These are phyloP conservation scores for Boletus rex-veris DNA, from an alignment of 768 basidiomycete species.

Conservation along the genomic window DNA sequence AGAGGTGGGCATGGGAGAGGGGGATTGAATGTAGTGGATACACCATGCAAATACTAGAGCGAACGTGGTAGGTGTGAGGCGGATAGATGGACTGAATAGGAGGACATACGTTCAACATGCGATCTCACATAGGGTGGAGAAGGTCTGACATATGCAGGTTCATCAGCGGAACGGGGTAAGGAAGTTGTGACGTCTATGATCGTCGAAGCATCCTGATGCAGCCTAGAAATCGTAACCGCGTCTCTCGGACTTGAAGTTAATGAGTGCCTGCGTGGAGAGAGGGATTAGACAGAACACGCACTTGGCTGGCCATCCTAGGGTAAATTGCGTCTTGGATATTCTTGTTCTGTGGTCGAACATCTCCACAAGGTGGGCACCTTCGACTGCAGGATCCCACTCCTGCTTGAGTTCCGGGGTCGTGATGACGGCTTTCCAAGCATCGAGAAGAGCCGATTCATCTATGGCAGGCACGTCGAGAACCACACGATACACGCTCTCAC, in stretches of 20 bases:
- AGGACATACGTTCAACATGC: slow-evolving; percentile 63
- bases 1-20: slow-evolving; percentile 31
- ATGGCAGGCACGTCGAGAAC: slow-evolving; percentile 70
- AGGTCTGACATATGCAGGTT: slow-evolving; percentile 87
- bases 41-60: slow-evolving; percentile 87
- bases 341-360: slow-evolving; percentile 82
- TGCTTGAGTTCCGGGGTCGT: slow-evolving; percentile 83
- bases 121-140: slow-evolving; percentile 92
- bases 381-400: slow-evolving; percentile 94
- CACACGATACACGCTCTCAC: slow-evolving; percentile 78
- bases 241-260: slow-evolving; percentile 72
- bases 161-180: slow-evolving; percentile 86
- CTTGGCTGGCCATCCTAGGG: slow-evolving; percentile 96
- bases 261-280: slow-evolving; percentile 6
- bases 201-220: slow-evolving; percentile 75
- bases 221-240: slow-evolving; percentile 87
- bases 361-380: slow-evolving; percentile 77
- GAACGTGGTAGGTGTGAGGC: slow-evolving; percentile 6
- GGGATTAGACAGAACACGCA: slow-evolving; percentile 46
- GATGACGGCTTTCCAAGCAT: slow-evolving; percentile 78
- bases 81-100: slow-evolving; percentile 1
- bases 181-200: slow-evolving; percentile 91
- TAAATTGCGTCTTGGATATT: slow-evolving; percentile 87
- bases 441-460: slow-evolving; percentile 58
- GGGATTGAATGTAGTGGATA: slow-evolving; percentile 62